Evolutionary conservation across 2,329 filamentous ascomycete genomes (phyloP).

Genomic region (Lasiodiplodia hormozganensis): DNA sequence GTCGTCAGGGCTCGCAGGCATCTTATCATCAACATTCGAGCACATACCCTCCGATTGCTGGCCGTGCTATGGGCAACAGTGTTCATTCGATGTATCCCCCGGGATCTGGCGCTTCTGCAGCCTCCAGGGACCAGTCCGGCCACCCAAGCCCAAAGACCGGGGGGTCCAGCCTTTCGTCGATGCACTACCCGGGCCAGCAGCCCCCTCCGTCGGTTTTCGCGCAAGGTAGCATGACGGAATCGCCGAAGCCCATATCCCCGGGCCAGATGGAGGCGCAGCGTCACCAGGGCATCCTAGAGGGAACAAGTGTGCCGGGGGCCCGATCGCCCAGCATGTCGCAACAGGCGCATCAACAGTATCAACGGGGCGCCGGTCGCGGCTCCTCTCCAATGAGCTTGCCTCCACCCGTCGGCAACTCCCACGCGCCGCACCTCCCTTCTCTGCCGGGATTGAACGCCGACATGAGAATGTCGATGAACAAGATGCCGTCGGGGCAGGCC

Average conservation of each 20-base stretch:
- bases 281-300: conserved; percentile 61
- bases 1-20: conserved; percentile 60
- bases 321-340: conserved; percentile 71
- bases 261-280: conserved; percentile 59
- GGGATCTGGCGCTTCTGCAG: conserved; percentile 34
- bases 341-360: conserved; percentile 65
- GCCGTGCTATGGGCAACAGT: conserved; percentile 39
- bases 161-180: conserved; percentile 44
- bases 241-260: conserved; percentile 83
- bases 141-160: conserved; percentile 48
- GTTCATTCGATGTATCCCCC: conserved; percentile 46
- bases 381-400: conserved; percentile 58
- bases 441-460: conserved; percentile 48
- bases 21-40: conserved; percentile 71
- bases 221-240: conserved; percentile 79
- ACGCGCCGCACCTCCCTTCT: conserved; percentile 50
- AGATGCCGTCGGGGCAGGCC: conserved; percentile 31
- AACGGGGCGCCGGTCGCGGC: conserved; percentile 64
- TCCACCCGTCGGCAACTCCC: conserved; percentile 50
- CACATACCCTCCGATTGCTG: conserved; percentile 77
- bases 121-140: conserved; percentile 48
- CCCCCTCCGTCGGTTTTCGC: conserved; percentile 66
- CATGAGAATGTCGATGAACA: conserved; percentile 35
- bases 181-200: conserved; percentile 42
- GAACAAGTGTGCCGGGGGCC: conserved; percentile 56